Evolutionary conservation across 108 stramenopile species (phyloP), one percentile per base, ranked within the genome.

Genomic region (Phaeodactylum tricornutum): DNA sequence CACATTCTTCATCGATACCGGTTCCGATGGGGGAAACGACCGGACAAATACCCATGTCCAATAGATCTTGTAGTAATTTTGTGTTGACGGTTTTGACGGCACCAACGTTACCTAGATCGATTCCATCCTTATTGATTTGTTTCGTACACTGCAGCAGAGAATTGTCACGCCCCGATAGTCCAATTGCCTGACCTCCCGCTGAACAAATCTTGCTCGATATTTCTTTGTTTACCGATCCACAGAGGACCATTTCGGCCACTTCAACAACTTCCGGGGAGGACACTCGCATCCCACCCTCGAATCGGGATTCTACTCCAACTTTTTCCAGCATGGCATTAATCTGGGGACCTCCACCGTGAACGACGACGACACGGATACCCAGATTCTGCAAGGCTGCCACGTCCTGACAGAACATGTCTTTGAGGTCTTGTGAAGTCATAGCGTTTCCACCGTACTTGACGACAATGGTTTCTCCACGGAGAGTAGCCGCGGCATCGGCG

Each of bases 191-290:
- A 36, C 92, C 91, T 17, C 96, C 96, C 11, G 77, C 72, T n/a
- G 47, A 47, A 40, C 72, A 70, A 55, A 98, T 81, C 27, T 63
- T 76, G 29, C 72, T 62, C 0, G 81, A 64, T 51, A 98, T 88
- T 53, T 82, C 71, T 72, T 96, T 95, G 71, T 96, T 96, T 47
- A 96, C 92, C 29, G 50, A 59, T 12, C 95, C 95, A 54, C 84
- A 89, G n/a, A 98, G 61, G n/a, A 96, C 93, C 94, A 95, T 95
- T 50, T 96, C 93, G 12, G 97, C 95, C 6, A 96, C 77, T 21
- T 94, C 86, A 4, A 98, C 84, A 8, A 96, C 96, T 42, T 90
- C 81, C 21, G 59, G 67, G 19, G 87, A 80, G 5, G 79, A 82
- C 8, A 96, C 87, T 6, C 95, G 69, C 74, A 90, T 81, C 1